These are phyloP conservation scores for Hypoxylon rickii DNA, from an alignment of 495 filamentous ascomycete species.

Conservation along the genomic window DNA sequence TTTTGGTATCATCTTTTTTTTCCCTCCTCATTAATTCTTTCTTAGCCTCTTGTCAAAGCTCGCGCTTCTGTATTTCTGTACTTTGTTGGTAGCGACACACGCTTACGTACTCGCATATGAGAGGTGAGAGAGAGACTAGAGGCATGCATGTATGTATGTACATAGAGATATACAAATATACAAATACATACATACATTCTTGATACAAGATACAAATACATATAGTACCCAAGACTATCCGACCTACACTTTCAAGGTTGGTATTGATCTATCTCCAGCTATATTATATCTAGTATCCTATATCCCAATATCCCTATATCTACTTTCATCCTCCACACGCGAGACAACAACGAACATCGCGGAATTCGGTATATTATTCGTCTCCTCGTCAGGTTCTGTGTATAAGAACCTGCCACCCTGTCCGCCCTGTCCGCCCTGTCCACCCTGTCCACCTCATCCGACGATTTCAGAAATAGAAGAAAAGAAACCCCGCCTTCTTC, in stretches of 20 bases:
- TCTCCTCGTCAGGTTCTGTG: conserved; percentile 7
- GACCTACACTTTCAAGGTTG: too few species aligned
- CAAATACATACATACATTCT: conserved; percentile 8
- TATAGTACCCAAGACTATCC: conserved; percentile 1
- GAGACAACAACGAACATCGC: conserved; percentile 11
- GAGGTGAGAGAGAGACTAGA: too few species aligned
- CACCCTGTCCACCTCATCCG: conserved; percentile 12
- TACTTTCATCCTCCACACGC: conserved; percentile 8
- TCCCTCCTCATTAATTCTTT: conserved; percentile 6
- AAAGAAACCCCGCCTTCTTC: background rate
- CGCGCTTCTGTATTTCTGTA: too few species aligned
- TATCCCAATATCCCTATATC: too few species aligned
- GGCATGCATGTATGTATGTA: too few species aligned
- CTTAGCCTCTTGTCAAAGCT: conserved; percentile 7
- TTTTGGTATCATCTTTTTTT: conserved; percentile 21
- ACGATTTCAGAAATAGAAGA: background rate
- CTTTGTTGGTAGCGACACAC: too few species aligned
- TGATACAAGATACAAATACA: too few species aligned
- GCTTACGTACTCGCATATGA: conserved; percentile 20
- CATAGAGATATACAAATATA: conserved; percentile 1
- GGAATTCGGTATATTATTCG: conserved; percentile 2
- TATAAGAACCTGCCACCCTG: conserved; percentile 30
- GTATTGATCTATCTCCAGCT: too few species aligned
- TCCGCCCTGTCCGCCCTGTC: conserved; percentile 14
- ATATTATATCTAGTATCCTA: too few species aligned